Base-by-base conservation (phyloP, 192 early-diverging fungal species). In the Coemansia sp. region DNA sequence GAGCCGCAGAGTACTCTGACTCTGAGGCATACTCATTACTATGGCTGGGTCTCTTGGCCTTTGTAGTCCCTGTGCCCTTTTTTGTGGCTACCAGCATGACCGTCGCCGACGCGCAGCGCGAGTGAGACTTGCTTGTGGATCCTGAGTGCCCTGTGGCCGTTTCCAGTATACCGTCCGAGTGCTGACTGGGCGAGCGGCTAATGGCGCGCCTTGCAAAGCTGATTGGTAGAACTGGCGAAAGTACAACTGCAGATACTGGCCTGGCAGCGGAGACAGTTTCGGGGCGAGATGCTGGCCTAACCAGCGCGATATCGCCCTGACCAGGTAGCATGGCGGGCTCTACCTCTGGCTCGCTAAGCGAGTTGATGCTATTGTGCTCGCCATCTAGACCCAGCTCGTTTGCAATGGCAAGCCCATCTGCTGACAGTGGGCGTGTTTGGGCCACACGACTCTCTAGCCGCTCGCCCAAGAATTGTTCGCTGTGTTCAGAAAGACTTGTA, bases 51-150 rank as follows among this genome's bases (percentile, higher is more conserved):
- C 73, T 35, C 9, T 67, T 53, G 1, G 61, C 54, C 19, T 51
- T 57, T 0, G 49, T 15, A 22, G 22, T 32, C 4, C 47, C 32
- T 15, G 34, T 6, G 21, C 33, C n/a, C 37, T 61, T 62, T n/a
- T 62, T 70, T 3, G 30, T 37, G n/a, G 49, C 38, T 2, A 32
- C 23, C 38, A 65, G 45, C 18, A 58, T 31, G 13, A 63, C 65
- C 17, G 52, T 60, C 10, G 55, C 62, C 15, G 73, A 77, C 10
- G 73, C 73, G 38, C 67, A 77, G 42, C 73, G 66, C 17, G 73
- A 77, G 31, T 77, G 73, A 30, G 63, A 58, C 34, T 59, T 65
- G 30, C 49, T 48, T 1, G 60, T 32, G n/a, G 37, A 18, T 14
- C 62, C 62, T n/a, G 55, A 50, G 5, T 51, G 45, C 15, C 26